Evolutionary conservation across 2,329 filamentous ascomycete species (phyloP), one percentile per base, ranked within the genome.

Genomic region (Chaetomium sp.): DNA sequence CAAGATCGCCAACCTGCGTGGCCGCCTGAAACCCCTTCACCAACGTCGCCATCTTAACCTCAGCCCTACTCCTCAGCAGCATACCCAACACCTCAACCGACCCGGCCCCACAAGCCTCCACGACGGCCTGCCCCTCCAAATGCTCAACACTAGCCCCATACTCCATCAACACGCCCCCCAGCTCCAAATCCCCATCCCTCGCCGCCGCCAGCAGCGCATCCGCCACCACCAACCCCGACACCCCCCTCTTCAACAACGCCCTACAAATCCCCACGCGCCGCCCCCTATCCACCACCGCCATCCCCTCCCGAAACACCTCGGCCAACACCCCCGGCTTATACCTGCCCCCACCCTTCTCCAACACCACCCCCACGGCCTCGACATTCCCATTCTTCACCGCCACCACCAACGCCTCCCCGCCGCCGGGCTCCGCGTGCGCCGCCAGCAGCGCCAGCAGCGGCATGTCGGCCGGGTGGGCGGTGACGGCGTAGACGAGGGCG

Each of bases 11-110:
- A 1, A 86, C 76, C 60, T 83, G 80, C 0, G 82, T 85, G 0
- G 84, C 83, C 2, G 83, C 84, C 65, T 85, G 81, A 53, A 87
- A 87, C 0, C 81, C 83, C 47, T 79, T 78, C 33, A 81, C 77
- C 3, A 87, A 72, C 0, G 80, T 83, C 7, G 73, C 71, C 56
- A 78, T 78, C 12, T 77, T 77, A 0, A 79, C 72, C 4, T 78
- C 71, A 0, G 70, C 72, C 27, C 78, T 77, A 1, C 79, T 77
- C 27, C 75, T 77, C 0, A 87, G 73, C 0, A 87, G 74, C 72
- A 86, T 80, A 45, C 77, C 73, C 3, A 87, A 71, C 5, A 87
- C 80, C 4, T 81, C 80, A 0, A 78, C 73, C 0, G 81, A 79
- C 0, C 84, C 85, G 0, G 80, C 79, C 2, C 81, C 78, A 35